phyloP scores from a whole-genome alignment of 2,329 filamentous ascomycete species.

The Fusarium nanum region DNA sequence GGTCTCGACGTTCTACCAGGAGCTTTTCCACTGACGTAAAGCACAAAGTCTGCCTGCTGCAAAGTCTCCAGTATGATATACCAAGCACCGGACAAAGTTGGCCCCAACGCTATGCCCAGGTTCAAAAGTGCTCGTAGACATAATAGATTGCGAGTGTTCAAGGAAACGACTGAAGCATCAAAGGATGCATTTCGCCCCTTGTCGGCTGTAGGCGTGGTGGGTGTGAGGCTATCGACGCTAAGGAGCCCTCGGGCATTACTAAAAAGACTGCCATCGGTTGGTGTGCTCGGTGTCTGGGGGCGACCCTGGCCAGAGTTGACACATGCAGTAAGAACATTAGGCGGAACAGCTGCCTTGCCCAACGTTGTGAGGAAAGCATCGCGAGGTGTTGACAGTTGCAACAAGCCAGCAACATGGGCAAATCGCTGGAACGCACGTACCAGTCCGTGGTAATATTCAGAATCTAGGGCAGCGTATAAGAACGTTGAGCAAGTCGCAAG shows the following conservation, averaged over 20 bases:
- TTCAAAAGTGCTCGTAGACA: conserved; percentile 94
- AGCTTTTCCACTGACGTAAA: conserved; percentile 72
- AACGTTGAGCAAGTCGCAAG: conserved; percentile 96
- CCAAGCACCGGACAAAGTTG: conserved; percentile 87
- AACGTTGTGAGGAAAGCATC: conserved; percentile 96
- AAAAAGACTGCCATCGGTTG: conserved; percentile 69
- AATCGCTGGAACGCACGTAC: conserved; percentile 96
- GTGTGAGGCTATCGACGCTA: conserved; percentile 77
- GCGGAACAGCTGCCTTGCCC: conserved; percentile 91
- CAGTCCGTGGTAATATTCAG: conserved; percentile 91
- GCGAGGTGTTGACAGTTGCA: conserved; percentile 85
- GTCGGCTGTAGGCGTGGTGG: conserved; percentile 66
- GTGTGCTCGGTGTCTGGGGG: conserved; percentile 58
- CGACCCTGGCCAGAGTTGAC: conserved; percentile 62
- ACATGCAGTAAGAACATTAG: conserved; percentile 75
- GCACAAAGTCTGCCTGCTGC: conserved; percentile 90
- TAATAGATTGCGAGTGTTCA: conserved; percentile 90
- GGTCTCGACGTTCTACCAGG: conserved; percentile 62
- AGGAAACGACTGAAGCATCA: conserved; percentile 64
- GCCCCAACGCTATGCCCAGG: conserved; percentile 91
- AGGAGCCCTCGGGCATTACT: conserved; percentile 78
- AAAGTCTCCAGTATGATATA: conserved; percentile 91
- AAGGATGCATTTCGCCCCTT: conserved; percentile 69
- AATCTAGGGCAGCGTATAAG: conserved; percentile 88
- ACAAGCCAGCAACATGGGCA: conserved; percentile 89